Evolutionary conservation across 2,329 filamentous ascomycete species (phyloP).

Genomic region (Colletotrichum sublineola): DNA sequence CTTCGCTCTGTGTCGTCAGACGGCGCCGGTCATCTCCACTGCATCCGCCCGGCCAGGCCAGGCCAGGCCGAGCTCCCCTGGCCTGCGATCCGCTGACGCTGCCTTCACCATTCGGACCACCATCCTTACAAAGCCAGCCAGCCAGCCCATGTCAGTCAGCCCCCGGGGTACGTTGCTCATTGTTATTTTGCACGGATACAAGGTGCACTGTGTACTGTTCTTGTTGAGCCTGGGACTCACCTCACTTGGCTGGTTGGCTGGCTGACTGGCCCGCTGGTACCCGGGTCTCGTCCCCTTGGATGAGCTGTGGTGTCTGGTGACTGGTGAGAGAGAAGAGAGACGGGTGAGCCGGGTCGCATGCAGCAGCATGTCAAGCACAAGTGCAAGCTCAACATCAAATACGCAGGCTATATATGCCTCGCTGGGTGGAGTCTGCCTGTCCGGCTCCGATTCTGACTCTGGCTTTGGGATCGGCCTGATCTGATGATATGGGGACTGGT

Average conservation of each 20-base stretch:
- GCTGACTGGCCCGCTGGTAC: background rate
- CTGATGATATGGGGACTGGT: background rate
- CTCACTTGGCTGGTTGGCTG: background rate
- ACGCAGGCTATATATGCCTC: background rate
- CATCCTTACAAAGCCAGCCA: background rate
- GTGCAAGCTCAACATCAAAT: background rate
- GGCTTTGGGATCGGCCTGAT: background rate
- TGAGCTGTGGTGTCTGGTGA: background rate
- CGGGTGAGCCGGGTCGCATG: background rate
- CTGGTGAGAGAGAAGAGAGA: background rate
- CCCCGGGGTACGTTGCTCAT: background rate
- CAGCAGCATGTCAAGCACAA: background rate
- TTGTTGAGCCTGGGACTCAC: background rate
- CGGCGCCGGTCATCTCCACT: background rate
- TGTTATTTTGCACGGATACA: background rate
- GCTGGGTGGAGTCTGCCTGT: background rate
- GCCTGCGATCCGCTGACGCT: background rate
- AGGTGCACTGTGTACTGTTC: background rate
- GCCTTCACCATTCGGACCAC: background rate
- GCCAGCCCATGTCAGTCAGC: background rate
- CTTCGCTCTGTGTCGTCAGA: background rate
- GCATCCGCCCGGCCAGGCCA: background rate
- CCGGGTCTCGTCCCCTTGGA: background rate
- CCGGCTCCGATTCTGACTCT: background rate
- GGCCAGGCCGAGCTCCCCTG: slow-evolving; percentile 1